Evolutionary conservation across 805 yeast species (phyloP), one percentile per base, ranked within the genome.

Genomic region (Yamadazyma akitaensis): DNA sequence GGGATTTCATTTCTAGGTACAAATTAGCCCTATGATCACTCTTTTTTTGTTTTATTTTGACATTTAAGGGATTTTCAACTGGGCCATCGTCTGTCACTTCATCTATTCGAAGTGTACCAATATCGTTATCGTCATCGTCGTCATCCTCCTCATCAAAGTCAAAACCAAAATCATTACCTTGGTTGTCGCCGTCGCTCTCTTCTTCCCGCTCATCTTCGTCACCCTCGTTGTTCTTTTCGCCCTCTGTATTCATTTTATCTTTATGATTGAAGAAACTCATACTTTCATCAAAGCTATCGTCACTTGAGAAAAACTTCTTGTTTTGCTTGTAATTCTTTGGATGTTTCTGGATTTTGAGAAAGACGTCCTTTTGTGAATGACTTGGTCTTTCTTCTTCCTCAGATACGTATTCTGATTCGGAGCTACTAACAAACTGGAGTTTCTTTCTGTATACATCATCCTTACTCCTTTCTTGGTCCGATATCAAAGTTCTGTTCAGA

Each of bases 61-160:
- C 34, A 28, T 50, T 36, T 6, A 30, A 18, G 3, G 41, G 42
- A 24, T 25, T 25, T 7, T 30, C 25, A 6, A 37, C 32, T 3
- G 35, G 14, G n/a, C n/a, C 39, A 11, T 37, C 34, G 2, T 26
- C 25, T 6, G 12, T 8, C 21, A 17, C 31, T 24, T 39, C 24
- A 24, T 45, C 26, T 32, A 31, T 31, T 18, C 37, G 43, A 13
- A 41, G 37, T 16, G 38, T 43, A 16, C 37, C 40, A 16, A 33
- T 33, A 5, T 33, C 19, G 8, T 18, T 19, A 8, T 43, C 49
- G 11, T 44, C 49, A 24, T 46, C 46, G 19, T 41, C 41, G 18
- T 42, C 50, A 13, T 46, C 48, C 7, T 59, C 60, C 13, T 50
- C 53, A n/a, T 47, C 53, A 16, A 48, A 53, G 24, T 46, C 55